Evolutionary conservation across 1,139 yeast genomes (phyloP).

Genomic region (Yamadazyma trypodendri): DNA sequence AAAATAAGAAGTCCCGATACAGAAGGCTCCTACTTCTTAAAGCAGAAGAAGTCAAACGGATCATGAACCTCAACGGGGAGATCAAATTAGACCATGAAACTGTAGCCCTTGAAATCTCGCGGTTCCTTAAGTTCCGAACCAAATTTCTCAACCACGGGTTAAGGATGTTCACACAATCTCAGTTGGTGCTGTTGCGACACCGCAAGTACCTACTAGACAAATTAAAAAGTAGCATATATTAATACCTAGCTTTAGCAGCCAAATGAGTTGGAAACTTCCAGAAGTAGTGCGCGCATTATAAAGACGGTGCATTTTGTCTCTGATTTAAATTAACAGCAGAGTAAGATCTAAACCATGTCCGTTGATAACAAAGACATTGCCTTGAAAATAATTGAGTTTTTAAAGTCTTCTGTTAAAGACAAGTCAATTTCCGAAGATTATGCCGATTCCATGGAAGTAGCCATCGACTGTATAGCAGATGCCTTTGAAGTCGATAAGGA

Average conservation of each 20-base stretch:
- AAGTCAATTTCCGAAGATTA: slow-evolving; percentile 76
- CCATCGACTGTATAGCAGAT: slow-evolving; percentile 88
- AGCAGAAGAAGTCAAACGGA: slow-evolving; percentile 33
- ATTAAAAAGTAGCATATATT: neutral
- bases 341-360: slow-evolving; percentile 13
- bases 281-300: slow-evolving; percentile 5
- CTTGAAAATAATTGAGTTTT: slow-evolving; percentile 69
- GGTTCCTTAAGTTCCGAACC: slow-evolving; percentile 51
- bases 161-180: slow-evolving; percentile 23
- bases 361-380: slow-evolving; percentile 66
- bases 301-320: neutral
- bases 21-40: slow-evolving; percentile 29
- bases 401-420: slow-evolving; percentile 57
- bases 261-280: slow-evolving; percentile 11
- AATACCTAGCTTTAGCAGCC: slow-evolving; percentile 6
- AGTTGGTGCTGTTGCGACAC: slow-evolving; percentile 8
- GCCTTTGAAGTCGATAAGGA: slow-evolving; percentile 71
- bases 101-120: slow-evolving; percentile 62
- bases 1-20: slow-evolving; percentile 35
- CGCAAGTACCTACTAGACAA: slow-evolving; percentile 8
- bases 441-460: slow-evolving; percentile 91
- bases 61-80: slow-evolving; percentile 34
- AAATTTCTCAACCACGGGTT: slow-evolving; percentile 38
- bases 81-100: slow-evolving; percentile 54
- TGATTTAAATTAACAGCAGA: neutral